Conservation (phyloP, 345 rosid species). For the Citropsis articulata region DNA sequence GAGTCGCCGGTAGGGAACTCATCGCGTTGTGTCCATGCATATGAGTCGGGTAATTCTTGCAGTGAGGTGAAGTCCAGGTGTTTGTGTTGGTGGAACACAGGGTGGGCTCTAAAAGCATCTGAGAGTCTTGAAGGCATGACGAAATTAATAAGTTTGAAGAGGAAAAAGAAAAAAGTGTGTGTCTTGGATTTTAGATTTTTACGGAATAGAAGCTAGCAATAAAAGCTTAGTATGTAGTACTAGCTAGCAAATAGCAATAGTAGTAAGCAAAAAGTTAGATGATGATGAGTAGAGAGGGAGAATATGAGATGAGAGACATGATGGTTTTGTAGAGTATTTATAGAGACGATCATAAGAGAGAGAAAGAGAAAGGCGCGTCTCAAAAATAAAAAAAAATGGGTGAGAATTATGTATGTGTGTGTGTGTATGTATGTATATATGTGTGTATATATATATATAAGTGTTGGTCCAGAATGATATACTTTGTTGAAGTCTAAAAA, state of each 20-base stretch:
- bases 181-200: background rate
- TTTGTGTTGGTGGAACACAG: conserved; percentile 47
- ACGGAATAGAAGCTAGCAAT: background rate
- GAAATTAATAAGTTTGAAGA: background rate
- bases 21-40: conserved; percentile 59
- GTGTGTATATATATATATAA: too few relatives aligned
- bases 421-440: too few relatives aligned
- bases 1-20: conserved; percentile 24
- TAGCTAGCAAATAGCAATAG: background rate
- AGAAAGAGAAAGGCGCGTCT: background rate
- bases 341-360: conserved; percentile 2
- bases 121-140: conserved; percentile 59
- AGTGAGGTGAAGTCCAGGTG: conserved; percentile 56
- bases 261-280: background rate
- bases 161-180: background rate
- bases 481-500: too few relatives aligned
- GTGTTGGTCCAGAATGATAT: too few relatives aligned
- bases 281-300: background rate
- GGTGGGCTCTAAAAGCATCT: conserved; percentile 54
- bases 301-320: background rate
- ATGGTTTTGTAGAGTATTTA: background rate
- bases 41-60: conserved; percentile 70
- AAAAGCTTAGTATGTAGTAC: background rate
- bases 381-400: too few relatives aligned
- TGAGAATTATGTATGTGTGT: too few relatives aligned